Evolutionary conservation across 1,139 yeast species (phyloP).

Genomic region (Saccharomycopsis crataegensis): DNA sequence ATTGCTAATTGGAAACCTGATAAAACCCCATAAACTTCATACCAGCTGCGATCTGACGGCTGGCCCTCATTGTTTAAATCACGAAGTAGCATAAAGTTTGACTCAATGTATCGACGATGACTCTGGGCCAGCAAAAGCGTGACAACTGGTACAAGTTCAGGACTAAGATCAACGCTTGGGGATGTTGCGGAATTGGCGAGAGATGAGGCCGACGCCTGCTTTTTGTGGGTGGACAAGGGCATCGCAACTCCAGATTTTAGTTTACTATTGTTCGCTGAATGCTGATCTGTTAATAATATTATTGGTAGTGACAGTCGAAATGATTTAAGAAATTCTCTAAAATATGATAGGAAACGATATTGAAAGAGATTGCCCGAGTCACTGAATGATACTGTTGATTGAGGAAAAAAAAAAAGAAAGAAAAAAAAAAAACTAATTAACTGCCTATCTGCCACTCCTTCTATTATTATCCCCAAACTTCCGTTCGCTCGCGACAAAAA

Average conservation of each 20-base stretch:
- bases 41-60: constrained; percentile 78
- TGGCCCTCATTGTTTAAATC: constrained; percentile 79
- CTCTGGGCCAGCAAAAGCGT: constrained; percentile 65
- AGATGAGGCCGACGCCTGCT: constrained; percentile 4
- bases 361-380: too few species aligned
- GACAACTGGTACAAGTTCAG: constrained; percentile 70
- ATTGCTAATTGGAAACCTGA: constrained; percentile 87
- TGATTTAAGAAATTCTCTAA: too few species aligned
- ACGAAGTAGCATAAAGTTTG: constrained; percentile 63
- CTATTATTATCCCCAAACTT: too few species aligned
- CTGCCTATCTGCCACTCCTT: too few species aligned
- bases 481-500: too few species aligned
- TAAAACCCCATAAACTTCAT: constrained; percentile 84
- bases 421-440: too few species aligned
- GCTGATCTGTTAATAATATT: neutral
- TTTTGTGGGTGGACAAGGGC: constrained; percentile 2
- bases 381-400: too few species aligned
- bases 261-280: too few species aligned
- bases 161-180: constrained; percentile 25
- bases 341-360: too few species aligned
- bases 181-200: neutral
- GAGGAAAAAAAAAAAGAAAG: too few species aligned
- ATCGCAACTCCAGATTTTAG: too few species aligned
- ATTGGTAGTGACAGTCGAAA: neutral
- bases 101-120: constrained; percentile 68